Evolutionary conservation across 2,329 filamentous ascomycete genomes (phyloP).

Genomic region (Leptodontidium sp.): DNA sequence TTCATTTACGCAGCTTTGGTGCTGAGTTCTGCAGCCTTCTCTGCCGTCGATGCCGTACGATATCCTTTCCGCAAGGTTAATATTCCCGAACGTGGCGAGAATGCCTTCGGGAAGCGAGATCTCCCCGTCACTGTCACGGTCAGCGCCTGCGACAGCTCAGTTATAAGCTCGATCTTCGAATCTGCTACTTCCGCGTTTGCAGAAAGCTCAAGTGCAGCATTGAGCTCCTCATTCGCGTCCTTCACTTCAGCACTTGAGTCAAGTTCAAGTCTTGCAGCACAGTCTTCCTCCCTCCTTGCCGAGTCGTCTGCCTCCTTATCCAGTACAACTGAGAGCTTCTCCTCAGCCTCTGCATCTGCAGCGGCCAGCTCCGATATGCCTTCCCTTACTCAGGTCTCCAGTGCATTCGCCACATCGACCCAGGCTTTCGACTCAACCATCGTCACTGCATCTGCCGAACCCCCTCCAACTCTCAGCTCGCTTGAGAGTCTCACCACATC

Average conservation of each 20-base stretch:
- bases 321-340: constrained; percentile 1
- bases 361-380: background rate
- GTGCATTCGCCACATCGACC: background rate
- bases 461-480: background rate
- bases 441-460: background rate
- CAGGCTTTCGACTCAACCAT: background rate
- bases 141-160: constrained; percentile 1
- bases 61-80: background rate
- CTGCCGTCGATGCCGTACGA: constrained; percentile 15
- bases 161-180: background rate
- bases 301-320: constrained; percentile 15
- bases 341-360: background rate
- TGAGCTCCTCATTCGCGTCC: background rate
- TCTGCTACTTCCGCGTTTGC: constrained; percentile 4
- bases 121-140: constrained; percentile 1
- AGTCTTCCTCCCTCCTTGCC: background rate
- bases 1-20: constrained; percentile 7
- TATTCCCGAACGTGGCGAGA: background rate
- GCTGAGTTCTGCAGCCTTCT: background rate
- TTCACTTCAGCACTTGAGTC: background rate
- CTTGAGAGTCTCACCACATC: background rate
- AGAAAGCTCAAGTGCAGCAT: constrained; percentile 4
- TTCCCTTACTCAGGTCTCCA: background rate
- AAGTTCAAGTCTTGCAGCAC: constrained; percentile 3
- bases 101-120: background rate